Conservation (phyloP, 768 basidiomycete species). For the Agaricus sinodeliciosus region DNA sequence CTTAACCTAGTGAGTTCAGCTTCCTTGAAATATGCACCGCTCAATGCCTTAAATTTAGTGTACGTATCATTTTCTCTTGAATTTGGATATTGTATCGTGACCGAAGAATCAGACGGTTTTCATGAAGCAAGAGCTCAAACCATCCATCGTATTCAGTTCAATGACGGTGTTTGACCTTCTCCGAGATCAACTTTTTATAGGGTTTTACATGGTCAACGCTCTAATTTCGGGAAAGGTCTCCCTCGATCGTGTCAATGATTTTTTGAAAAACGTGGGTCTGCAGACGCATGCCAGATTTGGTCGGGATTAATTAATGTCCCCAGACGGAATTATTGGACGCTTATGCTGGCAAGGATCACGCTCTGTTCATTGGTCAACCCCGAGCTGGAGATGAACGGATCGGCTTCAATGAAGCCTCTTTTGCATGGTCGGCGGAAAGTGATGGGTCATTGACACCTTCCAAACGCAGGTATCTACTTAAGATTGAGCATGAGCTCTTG, state of each 20-base stretch:
- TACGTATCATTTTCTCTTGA: background rate
- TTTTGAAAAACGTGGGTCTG: conserved; percentile 28
- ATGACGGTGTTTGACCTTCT: conserved; percentile 65
- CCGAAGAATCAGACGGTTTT: conserved; percentile 25
- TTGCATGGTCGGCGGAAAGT: conserved; percentile 43
- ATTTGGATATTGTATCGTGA: background rate
- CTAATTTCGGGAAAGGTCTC: conserved; percentile 50
- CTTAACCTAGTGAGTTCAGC: conserved; percentile 38
- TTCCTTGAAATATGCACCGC: background rate
- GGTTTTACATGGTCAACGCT: conserved; percentile 23
- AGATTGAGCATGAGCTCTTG: conserved; percentile 42
- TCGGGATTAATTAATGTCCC: background rate
- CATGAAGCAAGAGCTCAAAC: conserved; percentile 29
- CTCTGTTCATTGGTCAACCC: conserved; percentile 13
- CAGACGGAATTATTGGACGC: conserved; percentile 42
- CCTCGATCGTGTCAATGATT: conserved; percentile 43
- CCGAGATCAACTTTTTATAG: conserved; percentile 40
- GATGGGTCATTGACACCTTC: conserved; percentile 32
- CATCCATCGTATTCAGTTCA: conserved; percentile 42
- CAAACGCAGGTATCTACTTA: conserved; percentile 43
- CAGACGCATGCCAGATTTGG: background rate
- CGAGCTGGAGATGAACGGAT: conserved; percentile 22
- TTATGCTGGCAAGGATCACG: conserved; percentile 18
- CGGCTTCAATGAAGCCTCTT: conserved; percentile 46
- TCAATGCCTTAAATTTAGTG: conserved; percentile 5